Conservation (phyloP, 2,329 filamentous ascomycete genomes). For the Aspergillus neoniger region DNA sequence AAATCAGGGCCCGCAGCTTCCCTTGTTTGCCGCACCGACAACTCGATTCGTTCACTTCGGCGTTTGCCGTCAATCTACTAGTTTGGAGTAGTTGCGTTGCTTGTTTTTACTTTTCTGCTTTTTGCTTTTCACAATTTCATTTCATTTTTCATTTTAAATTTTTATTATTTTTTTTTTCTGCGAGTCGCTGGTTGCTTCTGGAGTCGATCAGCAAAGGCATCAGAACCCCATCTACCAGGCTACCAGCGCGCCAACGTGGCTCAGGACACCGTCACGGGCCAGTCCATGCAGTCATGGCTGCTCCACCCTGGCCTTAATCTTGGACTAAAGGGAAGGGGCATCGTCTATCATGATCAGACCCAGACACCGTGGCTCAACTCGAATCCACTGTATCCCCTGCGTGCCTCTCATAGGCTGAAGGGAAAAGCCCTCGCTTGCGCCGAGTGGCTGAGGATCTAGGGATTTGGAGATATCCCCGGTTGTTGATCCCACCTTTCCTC, state of each 20-base stretch:
- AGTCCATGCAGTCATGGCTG: slow-evolving; percentile 17
- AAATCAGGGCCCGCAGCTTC: not conserved
- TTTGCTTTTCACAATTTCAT: slow-evolving; percentile 11
- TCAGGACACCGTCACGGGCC: slow-evolving; percentile 15
- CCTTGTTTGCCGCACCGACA: slow-evolving; percentile 4
- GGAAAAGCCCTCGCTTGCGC: not conserved
- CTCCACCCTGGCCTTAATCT: slow-evolving; percentile 11
- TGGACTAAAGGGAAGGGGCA: not conserved
- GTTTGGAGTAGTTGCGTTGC: not conserved
- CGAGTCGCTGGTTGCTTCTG: not conserved
- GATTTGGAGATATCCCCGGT: not conserved
- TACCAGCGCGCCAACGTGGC: slow-evolving; percentile 29
- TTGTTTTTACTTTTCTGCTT: slow-evolving; percentile 12
- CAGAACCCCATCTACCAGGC: not conserved
- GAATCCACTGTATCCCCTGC: not conserved
- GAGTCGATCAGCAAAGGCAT: not conserved
- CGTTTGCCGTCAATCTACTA: slow-evolving; percentile 1
- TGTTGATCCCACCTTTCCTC: not conserved
- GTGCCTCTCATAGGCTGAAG: not conserved
- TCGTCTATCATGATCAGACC: not conserved
- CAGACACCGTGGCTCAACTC: not conserved
- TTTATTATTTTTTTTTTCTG: not conserved
- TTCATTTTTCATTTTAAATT: slow-evolving; percentile 6
- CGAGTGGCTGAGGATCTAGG: not conserved
- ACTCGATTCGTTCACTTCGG: slow-evolving; percentile 1